These are phyloP conservation scores for Zymoseptoria passerinii DNA, from an alignment of 2,329 filamentous ascomycete species.

Conservation along the genomic window DNA sequence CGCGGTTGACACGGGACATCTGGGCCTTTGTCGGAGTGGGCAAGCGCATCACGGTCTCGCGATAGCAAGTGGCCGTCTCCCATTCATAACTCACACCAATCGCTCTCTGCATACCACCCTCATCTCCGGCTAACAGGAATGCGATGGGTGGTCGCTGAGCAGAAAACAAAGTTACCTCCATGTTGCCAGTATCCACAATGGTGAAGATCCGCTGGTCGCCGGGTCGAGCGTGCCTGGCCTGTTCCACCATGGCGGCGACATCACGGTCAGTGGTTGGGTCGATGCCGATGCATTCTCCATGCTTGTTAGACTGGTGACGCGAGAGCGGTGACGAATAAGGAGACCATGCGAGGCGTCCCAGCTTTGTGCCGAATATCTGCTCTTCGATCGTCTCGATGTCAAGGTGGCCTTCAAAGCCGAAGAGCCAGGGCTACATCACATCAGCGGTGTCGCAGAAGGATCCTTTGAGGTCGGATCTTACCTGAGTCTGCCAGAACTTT, in stretches of 20 bases:
- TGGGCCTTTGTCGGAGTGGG: slow-evolving; percentile 4
- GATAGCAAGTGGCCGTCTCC: slow-evolving; percentile 5
- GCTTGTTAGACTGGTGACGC: slow-evolving; percentile 1
- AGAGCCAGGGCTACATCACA: slow-evolving; percentile 30
- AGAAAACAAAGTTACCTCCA: slow-evolving; percentile 8
- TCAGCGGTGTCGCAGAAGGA: not conserved
- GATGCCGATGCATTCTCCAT: slow-evolving; percentile 7
- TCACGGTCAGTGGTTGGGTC: slow-evolving; percentile 6
- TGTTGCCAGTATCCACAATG: slow-evolving; percentile 6
- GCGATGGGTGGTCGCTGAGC: slow-evolving; percentile 3
- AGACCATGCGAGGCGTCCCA: slow-evolving; percentile 31
- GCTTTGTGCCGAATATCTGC: slow-evolving; percentile 32
- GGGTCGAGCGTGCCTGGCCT: slow-evolving; percentile 2
- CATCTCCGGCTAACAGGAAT: slow-evolving; percentile 6
- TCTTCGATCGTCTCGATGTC: slow-evolving; percentile 32
- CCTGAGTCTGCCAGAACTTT: slow-evolving; percentile 34
- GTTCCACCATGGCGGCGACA: not conserved
- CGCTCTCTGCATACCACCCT: slow-evolving; percentile 4
- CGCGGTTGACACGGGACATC: slow-evolving; percentile 1
- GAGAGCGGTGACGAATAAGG: slow-evolving; percentile 6
- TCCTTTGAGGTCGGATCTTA: not conserved
- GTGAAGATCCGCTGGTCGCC: slow-evolving; percentile 5
- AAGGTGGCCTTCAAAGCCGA: slow-evolving; percentile 38
- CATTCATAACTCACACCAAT: slow-evolving; percentile 6
- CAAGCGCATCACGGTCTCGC: slow-evolving; percentile 7